Base-by-base conservation (phyloP, 768 basidiomycete species). In the Mycena olivaceomarginata region DNA sequence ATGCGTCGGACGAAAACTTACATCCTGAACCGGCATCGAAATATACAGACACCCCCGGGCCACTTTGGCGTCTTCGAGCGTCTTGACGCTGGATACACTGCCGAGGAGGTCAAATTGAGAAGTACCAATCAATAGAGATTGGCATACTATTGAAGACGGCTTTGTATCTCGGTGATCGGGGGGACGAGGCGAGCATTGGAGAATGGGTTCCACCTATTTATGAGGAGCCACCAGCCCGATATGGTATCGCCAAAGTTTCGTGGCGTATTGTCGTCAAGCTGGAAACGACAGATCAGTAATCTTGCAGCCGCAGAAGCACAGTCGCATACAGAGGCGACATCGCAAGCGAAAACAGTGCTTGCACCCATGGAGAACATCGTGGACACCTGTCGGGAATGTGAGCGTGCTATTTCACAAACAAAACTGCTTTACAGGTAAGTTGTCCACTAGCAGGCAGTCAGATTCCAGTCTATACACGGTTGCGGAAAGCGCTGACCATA, bases 231-330 rank as follows among this genome's bases (percentile, higher is more conserved):
- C 94, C 96, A 98, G 40, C 98, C 98, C 4, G 97, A 98, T 4
- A 99, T 90, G 1, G 96, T 94, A 81, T 99, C 98, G 7, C 98
- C 97, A 85, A 98, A 98, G 80, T 95, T 94, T 69, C 98, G 91
- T 0, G 98, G 97, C 2, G 96, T 96, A 74, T 98, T 99, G 83
- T 99, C 98, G 82, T 99, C 98, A 74, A 98, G 90, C 92, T 96
- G 83, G 31, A 59, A 8, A 4, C 11, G n/a, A 25, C 22, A 11
- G 9, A 65, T 22, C 43, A 63, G 40, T 22, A 25, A 46, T 13
- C 45, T 46, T 9, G 16, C 40, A 78, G 48, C 18, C n/a, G 39
- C 5, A 16, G 60, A 45, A 43, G 16, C 11, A 40, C 4, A 59
- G 65, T 51, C 1, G 87, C 93, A 81, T 84, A 96, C 96, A 41